These are phyloP conservation scores for Pythium phragmitis DNA, from an alignment of 352 stramenopile species.

Conservation along the genomic window DNA sequence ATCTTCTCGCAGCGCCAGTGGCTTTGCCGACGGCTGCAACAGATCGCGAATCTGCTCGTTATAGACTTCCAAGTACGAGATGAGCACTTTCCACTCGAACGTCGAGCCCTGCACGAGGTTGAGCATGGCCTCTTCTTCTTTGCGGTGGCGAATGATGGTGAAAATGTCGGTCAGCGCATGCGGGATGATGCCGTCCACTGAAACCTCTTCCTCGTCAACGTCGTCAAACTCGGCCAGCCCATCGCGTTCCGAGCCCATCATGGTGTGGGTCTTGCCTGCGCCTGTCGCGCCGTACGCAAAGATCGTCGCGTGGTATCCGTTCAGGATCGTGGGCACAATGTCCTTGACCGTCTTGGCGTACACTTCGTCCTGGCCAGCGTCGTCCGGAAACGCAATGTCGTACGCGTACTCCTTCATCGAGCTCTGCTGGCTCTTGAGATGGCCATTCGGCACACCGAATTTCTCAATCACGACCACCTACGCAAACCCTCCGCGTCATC, in stretches of 20 bases:
- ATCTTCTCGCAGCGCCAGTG: constrained; percentile 49
- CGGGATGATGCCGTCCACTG: constrained; percentile 86
- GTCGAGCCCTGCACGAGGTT: constrained; percentile 41
- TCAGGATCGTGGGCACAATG: constrained; percentile 63
- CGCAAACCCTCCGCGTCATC: background rate
- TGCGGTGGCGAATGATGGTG: constrained; percentile 59
- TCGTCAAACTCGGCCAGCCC: constrained; percentile 41
- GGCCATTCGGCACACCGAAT: constrained; percentile 41
- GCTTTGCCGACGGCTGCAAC: constrained; percentile 49
- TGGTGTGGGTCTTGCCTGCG: constrained; percentile 70
- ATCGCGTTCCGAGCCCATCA: constrained; percentile 72
- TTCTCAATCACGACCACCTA: constrained; percentile 68
- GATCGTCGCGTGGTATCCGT: constrained; percentile 81
- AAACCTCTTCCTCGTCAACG: constrained; percentile 39
- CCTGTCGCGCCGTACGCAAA: constrained; percentile 73
- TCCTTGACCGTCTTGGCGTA: constrained; percentile 60
- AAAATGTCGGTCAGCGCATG: constrained; percentile 60
- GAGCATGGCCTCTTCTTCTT: constrained; percentile 50
- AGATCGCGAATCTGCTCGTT: constrained; percentile 92
- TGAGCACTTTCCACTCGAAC: constrained; percentile 74
- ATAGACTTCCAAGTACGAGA: constrained; percentile 93
- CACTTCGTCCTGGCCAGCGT: constrained; percentile 51
- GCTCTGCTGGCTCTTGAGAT: constrained; percentile 56
- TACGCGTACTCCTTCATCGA: constrained; percentile 60
- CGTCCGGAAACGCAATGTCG: constrained; percentile 52